phyloP scores from a whole-genome alignment of 2,329 filamentous ascomycete species.

The Aspergillus ochraceoroseus region DNA sequence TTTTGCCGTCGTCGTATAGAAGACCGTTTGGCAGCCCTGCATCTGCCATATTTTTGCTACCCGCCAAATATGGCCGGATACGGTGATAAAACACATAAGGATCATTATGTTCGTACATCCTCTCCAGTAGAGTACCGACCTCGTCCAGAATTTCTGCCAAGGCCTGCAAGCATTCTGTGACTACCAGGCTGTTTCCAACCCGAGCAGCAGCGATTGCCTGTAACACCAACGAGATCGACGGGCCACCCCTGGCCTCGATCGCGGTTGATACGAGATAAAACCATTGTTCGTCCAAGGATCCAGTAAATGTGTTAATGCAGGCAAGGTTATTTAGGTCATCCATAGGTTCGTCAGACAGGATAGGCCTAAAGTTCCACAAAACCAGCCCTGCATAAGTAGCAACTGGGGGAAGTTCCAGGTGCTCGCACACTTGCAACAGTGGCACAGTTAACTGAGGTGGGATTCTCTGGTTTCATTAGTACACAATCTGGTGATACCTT shows the following conservation, averaged over 20 bases:
- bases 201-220: constrained; percentile 77
- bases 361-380: constrained; percentile 94
- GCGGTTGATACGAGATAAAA: constrained; percentile 95
- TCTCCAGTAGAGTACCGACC: constrained; percentile 68
- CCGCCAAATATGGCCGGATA: constrained; percentile 91
- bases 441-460: constrained; percentile 80
- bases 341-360: constrained; percentile 76
- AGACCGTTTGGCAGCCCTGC: constrained; percentile 85
- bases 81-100: constrained; percentile 92
- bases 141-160: constrained; percentile 89
- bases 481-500: neutral
- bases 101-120: constrained; percentile 95
- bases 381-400: constrained; percentile 90
- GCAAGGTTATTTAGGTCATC: constrained; percentile 83
- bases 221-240: constrained; percentile 83
- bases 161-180: constrained; percentile 68
- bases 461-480: constrained; percentile 48
- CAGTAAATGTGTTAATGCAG: constrained; percentile 85
- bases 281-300: constrained; percentile 94
- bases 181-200: constrained; percentile 61
- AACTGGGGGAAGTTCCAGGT: constrained; percentile 82
- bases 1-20: constrained; percentile 74
- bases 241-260: constrained; percentile 86
- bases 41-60: constrained; percentile 95
- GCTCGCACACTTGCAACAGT: constrained; percentile 68